Base-by-base conservation (phyloP, 2,329 filamentous ascomycete species). In the Bertia moriformis region DNA sequence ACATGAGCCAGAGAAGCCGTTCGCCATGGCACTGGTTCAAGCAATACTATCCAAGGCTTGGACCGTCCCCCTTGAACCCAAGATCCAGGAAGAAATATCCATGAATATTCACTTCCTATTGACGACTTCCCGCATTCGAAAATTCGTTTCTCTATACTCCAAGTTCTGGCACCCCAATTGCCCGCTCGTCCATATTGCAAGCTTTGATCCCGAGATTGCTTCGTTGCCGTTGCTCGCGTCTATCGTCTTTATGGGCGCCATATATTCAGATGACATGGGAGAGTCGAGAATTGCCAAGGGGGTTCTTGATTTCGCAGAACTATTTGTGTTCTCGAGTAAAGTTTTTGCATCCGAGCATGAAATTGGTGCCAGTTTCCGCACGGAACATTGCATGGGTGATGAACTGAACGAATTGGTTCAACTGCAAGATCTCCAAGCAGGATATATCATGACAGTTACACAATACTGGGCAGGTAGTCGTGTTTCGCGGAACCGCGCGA, bases 111-210 rank as follows among this genome's bases (percentile, higher is more conserved):
- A 55, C 19, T 61, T 54, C 35, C 44, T 65, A 7, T 49, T 65
- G 20, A 62, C 56, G 1, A 58, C 59, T 1, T 51, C 52, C 0
- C 56, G 55, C 18, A 61, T 65, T 20, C 53, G 53, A 13, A 62
- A 58, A 41, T 63, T 60, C 40, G 46, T 61, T 3, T 46, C 49
- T 2, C 47, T 63, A 3, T 67, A 63, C 40, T 65, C 65, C 41
- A 55, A 56, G 27, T 58, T 57, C 41, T 66, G 63, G 56, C 62
- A 67, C 22, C 55, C 55, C 2, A 62, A 61, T 40, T 62, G 57
- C 40, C 48, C 61, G 1, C 58, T 67, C 19, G 46, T 67, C 3
- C 62, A 66, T 44, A 43, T 47, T 5, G 54, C 59, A 4, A 56
- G 60, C 0, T 66, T 66, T 39, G 51, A 61, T 40, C 50, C 57